phyloP scores from a whole-genome alignment of 495 filamentous ascomycete genomes.

The Trichoderma erinaceum region DNA sequence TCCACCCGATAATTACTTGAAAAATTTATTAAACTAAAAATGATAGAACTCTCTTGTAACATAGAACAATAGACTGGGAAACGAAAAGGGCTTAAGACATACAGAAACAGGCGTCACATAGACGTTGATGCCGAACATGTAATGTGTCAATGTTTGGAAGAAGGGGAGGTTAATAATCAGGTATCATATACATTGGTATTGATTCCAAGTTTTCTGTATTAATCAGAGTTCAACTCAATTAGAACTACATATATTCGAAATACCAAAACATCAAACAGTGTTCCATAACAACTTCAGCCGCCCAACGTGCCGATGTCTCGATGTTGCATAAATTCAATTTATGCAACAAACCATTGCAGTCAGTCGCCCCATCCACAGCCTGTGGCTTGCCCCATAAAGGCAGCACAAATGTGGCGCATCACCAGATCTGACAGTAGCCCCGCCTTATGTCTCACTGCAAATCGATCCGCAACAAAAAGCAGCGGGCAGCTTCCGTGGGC shows the following conservation, averaged over 20 bases:
- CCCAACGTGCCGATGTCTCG: not conserved
- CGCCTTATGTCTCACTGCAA: not conserved
- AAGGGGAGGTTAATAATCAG: too few species aligned
- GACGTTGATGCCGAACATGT: too few species aligned
- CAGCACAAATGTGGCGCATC: slow-evolving; percentile 5
- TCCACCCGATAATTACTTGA: too few species aligned
- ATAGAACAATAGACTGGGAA: too few species aligned
- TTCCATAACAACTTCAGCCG: not conserved
- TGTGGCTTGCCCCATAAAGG: slow-evolving; percentile 7
- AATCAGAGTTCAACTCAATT: too few species aligned
- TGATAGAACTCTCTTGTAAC: too few species aligned
- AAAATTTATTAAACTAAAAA: too few species aligned
- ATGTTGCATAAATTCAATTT: not conserved
- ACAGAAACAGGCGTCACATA: too few species aligned
- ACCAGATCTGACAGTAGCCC: not conserved
- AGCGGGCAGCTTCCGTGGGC: not conserved
- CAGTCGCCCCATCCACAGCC: not conserved
- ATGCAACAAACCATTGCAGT: not conserved
- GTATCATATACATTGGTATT: too few species aligned
- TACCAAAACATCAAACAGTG: not conserved
- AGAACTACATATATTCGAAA: not conserved
- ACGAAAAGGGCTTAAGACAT: too few species aligned
- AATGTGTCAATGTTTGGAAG: too few species aligned
- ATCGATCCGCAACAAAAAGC: not conserved
- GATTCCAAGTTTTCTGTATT: too few species aligned